Evolutionary conservation across 1,284 basidiomycete species (phyloP), one percentile per base, ranked within the genome.

Genomic region (Meira nashicola): DNA sequence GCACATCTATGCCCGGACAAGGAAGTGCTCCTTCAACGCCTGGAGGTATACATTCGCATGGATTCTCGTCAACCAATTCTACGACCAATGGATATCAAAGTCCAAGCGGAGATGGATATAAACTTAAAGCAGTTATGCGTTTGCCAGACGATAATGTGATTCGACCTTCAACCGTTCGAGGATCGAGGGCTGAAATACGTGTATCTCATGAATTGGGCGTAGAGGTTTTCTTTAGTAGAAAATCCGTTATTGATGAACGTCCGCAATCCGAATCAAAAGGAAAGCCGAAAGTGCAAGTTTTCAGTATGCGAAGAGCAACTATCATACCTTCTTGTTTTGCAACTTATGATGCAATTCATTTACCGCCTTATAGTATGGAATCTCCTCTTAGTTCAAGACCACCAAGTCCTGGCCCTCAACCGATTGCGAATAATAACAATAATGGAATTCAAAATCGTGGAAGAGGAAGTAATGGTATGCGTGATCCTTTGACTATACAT

Each of bases 241-340:
- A 60, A 19, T 63, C 69, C 43, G 70, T 74, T 6, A 44, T 78
- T 25, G 74, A 77, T 37, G 62, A 59, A 7, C 60, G 74, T 6
- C 62, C 68, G 39, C 63, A 62, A 6, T 69, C 63, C 58, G 75
- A 77, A 14, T 63, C 63, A 58, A 70, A 55, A 23, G 74, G 74
- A 15, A 68, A 71, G 49, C 71, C 73, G 39, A 76, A 74, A 59
- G 63, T 77, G 37, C 74, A 78, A 52, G 74, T 78, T 19, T 78
- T 78, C 47, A 74, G 73, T 28, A 74, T 77, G 71, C 58, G 68
- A 11, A 63, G 71, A 48, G 59, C 64, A 25, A 70, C 69, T 15
- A 57, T 63, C 37, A 71, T 78, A 37, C 71, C 73, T 0, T 68
- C 68, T 23, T 77, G 76, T 58, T 65, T 64, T 47, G 68, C 65